Base-by-base conservation (phyloP, 2,329 filamentous ascomycete genomes). In the Xylariales sp. region DNA sequence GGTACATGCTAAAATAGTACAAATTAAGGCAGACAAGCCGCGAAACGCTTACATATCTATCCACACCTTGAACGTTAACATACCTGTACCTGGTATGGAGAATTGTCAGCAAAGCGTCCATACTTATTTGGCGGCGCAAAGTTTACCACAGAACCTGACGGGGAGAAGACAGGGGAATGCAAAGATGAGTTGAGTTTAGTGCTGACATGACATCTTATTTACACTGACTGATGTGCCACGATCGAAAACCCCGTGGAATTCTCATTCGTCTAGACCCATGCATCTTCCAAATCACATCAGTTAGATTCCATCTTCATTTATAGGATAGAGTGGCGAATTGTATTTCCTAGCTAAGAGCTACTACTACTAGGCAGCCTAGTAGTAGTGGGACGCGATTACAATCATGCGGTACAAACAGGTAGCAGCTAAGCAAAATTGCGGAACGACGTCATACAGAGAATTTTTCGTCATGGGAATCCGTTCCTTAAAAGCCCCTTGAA, bases 311-410 rank as follows among this genome's bases (percentile, higher is more conserved):
- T 62, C n/a, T 12, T 18, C 28, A 54, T 32, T 16, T 1, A 36
- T 62, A 65, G 30, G 36, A 30, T 62, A 43, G 66, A 68, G 65
- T n/a, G 49, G 62, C 28, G 57, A 57, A 49, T 65, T 34, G n/a
- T 58, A 68, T 68, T 68, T 65, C 46, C 57, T 58, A 62, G 32
- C 56, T 43, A 32, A 64, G 55, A 8, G 67, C 46, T 69, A 58
- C 36, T 61, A 39, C 48, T 46, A 23, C 23, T 23, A 23, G 23
- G 23, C 9, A 10, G 32, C 34, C 18, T 30, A 50, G 18, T 16
- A 39, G 50, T 30, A 54, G 9, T 14, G 8, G 36, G 8, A 18
- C 56, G 45, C 32, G 36, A 32, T 18, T 12, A 6, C n/a, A 58
- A 58, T 30, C 28, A 23, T 54, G 30, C 6, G 16, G 9, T n/a